These are phyloP conservation scores for Xylariaceae sp. DNA, from an alignment of 2,329 filamentous ascomycete genomes.

Conservation along the genomic window DNA sequence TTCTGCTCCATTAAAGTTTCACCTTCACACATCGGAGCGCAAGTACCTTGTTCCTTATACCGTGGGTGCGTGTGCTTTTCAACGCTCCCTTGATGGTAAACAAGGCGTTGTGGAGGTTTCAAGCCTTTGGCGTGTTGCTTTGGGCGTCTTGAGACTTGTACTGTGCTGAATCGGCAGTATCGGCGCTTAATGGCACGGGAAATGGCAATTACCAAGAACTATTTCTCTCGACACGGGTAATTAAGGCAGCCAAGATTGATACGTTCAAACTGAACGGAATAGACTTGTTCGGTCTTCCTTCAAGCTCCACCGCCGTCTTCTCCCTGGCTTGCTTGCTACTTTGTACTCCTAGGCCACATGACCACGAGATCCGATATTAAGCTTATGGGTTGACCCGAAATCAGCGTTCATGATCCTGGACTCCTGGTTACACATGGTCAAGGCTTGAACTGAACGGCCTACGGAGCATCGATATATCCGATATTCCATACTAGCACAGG, in stretches of 20 bases:
- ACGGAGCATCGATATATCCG: too few relatives aligned
- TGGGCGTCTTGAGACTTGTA: conserved; percentile 10
- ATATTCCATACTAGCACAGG: too few relatives aligned
- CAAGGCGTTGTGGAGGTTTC: neutral
- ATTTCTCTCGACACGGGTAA: conserved; percentile 33
- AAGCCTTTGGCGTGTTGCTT: neutral
- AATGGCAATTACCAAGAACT: conserved; percentile 30
- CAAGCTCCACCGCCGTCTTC: conserved; percentile 45
- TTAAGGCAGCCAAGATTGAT: conserved; percentile 35
- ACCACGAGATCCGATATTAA: conserved; percentile 8
- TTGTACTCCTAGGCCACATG: conserved; percentile 26
- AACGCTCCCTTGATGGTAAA: neutral
- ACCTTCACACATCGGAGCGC: too few relatives aligned
- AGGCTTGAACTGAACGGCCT: too few relatives aligned
- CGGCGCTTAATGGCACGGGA: conserved; percentile 31
- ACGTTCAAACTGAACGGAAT: conserved; percentile 33
- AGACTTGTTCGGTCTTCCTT: conserved; percentile 45
- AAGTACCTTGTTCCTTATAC: too few relatives aligned
- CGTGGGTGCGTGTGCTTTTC: too few relatives aligned
- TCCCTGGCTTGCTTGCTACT: conserved; percentile 63
- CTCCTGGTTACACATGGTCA: conserved; percentile 45
- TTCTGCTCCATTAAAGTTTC: too few relatives aligned
- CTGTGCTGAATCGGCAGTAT: conserved; percentile 11
- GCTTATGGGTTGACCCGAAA: conserved; percentile 12
- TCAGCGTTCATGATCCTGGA: conserved; percentile 50